Percentiles rank a stretch among this genome's conserved stretches.
Conservation (phyloP, 306 rosid species). For the Parietaria judaica region DNA sequence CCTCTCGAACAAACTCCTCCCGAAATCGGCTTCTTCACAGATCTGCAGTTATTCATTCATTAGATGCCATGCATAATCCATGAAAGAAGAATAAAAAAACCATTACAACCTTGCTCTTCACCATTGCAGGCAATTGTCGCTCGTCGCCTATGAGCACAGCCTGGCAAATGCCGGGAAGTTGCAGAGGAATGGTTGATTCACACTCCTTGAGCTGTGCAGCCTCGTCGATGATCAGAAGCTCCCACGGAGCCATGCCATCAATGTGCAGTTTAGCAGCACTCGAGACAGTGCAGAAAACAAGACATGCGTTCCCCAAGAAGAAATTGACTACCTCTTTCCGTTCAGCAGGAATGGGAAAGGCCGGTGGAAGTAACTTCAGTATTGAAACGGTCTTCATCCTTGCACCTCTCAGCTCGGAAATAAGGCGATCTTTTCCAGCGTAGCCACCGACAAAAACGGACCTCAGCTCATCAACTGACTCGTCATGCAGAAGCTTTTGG, state of each 20-base stretch:
- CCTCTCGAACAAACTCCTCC: conserved; percentile 37
- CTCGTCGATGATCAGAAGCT: conserved; percentile 41
- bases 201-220: conserved; percentile 55
- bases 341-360: background rate
- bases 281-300: conserved; percentile 48
- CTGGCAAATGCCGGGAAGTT: conserved; percentile 26
- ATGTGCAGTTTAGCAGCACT: conserved; percentile 28
- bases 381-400: conserved; percentile 7
- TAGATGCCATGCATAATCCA: background rate
- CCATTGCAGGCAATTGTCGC: conserved; percentile 57
- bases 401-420: conserved; percentile 6
- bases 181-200: conserved; percentile 46
- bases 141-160: conserved; percentile 49
- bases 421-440: background rate
- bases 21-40: conserved; percentile 19
- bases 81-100: background rate
- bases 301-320: conserved; percentile 31
- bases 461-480: background rate
- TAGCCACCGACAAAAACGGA: background rate
- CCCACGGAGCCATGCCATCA: conserved; percentile 7
- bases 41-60: background rate
- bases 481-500: conserved; percentile 5
- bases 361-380: conserved; percentile 24
- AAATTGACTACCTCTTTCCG: conserved; percentile 1
- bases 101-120: conserved; percentile 43